Evolutionary conservation across 306 rosid species (phyloP), one percentile per base, ranked within the genome.

Genomic region (Adenanthera pavonina): DNA sequence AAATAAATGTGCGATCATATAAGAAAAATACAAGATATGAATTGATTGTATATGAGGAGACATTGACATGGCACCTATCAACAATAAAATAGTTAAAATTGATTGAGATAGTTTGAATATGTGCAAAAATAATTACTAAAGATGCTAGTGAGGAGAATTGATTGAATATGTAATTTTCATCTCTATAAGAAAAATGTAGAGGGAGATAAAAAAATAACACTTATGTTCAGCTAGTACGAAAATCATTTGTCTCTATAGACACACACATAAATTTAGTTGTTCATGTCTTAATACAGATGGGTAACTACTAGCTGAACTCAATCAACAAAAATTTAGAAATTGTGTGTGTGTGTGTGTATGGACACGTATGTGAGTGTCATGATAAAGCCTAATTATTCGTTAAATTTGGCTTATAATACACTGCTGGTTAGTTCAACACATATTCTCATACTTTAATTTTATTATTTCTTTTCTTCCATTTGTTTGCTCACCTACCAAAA

Each of bases 401-500:
- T 65, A 69, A 73, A 54, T 53, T 83, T 78, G 38, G 70, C 53
- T 64, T 12, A 57, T 72, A 8, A 9, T 61, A 10, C 16, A 5
- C 53, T 10, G 7, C 20, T 78, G 52, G 4, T 16, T 35, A 48
- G 61, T 61, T 62, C 20, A 40, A 71, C 9, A 14, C n/a, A 49
- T 57, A 76, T 80, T 86, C 68, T 36, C 47, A 67, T 7, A 4
- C 1, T 65, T n/a, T 0, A 35, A 13, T 41, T 56, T 19, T 56
- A 56, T 56, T n/a, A 56, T 59, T 20, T 20, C 6, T 20, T 57
- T 16, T 3, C 7, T 16, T 52, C 0, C 2, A 71, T 54, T 12
- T 10, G 15, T 83, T 82, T 85, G 82, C 83, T 74, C 88, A 83
- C 76, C 90, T 87, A 88, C 92, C 86, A 83, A 73, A 72, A 62